These are phyloP conservation scores for Raddia guianensis DNA, from an alignment of 176 grass and related monocot genomes.

Conservation along the genomic window DNA sequence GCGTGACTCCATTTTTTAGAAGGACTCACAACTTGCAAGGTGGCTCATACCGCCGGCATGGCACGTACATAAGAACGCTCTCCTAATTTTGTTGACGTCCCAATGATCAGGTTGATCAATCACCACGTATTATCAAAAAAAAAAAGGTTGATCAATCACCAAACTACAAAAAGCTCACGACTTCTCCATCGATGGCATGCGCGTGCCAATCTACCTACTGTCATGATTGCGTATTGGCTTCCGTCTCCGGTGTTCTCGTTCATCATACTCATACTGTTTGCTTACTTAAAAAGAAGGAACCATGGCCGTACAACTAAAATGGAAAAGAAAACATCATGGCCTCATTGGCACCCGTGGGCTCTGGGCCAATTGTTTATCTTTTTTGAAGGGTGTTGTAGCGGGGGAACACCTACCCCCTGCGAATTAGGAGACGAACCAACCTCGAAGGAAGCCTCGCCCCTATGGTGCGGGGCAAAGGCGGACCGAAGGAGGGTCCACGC, in stretches of 20 bases:
- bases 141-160: no score
- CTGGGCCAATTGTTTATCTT: no score
- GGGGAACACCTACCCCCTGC: no score
- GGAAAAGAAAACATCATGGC: background rate
- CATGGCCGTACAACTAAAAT: conserved; percentile 11
- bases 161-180: background rate
- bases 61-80: background rate
- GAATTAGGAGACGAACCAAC: no score
- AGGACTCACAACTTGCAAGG: background rate
- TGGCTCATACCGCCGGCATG: background rate
- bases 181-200: conserved; percentile 32
- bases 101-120: conserved; percentile 18
- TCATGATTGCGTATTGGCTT: conserved; percentile 32
- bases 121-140: no score
- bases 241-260: conserved; percentile 10
- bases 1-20: no score
- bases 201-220: conserved; percentile 15
- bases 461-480: no score
- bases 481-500: no score
- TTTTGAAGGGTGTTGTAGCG: no score
- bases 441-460: no score
- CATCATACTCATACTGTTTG: background rate
- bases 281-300: background rate
- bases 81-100: background rate
- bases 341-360: background rate